Conservation (phyloP, 306 rosid genomes). For the Psophocarpus tetragonolobus region DNA sequence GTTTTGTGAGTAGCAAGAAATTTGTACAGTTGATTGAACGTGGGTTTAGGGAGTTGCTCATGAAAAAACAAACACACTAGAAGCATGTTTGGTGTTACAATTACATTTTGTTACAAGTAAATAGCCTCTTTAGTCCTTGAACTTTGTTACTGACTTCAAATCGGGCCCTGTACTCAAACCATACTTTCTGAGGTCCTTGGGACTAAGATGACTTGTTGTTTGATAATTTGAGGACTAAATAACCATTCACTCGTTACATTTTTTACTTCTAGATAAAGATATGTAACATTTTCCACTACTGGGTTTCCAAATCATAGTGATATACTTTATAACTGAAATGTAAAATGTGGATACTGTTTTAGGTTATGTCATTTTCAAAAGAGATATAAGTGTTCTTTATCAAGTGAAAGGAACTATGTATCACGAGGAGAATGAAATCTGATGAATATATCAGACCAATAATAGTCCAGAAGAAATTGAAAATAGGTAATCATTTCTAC, state of each 20-base stretch:
- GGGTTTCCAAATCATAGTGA: not conserved
- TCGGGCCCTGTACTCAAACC: too few species aligned
- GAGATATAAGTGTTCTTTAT: not conserved
- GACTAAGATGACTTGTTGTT: not conserved
- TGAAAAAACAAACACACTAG: too few species aligned
- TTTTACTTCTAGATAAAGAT: not conserved
- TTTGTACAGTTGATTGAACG: too few species aligned
- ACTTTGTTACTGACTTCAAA: too few species aligned
- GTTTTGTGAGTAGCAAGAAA: too few species aligned
- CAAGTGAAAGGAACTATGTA: not conserved
- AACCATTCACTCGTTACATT: not conserved
- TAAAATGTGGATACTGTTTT: not conserved
- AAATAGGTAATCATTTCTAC: not conserved
- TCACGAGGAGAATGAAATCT: not conserved
- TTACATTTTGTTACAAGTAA: too few species aligned
- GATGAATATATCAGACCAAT: not conserved
- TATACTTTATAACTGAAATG: not conserved
- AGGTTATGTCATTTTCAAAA: not conserved
- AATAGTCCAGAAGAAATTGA: not conserved
- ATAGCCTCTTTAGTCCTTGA: too few species aligned
- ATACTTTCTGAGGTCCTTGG: not conserved
- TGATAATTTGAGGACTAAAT: not conserved
- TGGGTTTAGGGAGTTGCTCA: too few species aligned
- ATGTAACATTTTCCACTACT: too few species aligned
- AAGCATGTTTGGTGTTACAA: too few species aligned